Evolutionary conservation across 148 eudicot genomes (phyloP).

Genomic region (Drosera capensis): DNA sequence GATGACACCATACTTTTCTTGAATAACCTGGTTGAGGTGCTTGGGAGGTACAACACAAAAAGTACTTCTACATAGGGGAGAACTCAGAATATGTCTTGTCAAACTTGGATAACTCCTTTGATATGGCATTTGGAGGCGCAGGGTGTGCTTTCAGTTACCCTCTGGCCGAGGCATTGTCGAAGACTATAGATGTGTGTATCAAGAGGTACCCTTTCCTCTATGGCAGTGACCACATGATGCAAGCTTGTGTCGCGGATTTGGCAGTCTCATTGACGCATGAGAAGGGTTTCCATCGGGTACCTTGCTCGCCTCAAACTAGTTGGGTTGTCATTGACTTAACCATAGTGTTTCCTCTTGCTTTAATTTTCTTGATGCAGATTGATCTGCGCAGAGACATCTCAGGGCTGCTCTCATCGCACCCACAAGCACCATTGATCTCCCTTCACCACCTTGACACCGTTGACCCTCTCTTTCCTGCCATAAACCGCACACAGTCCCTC

Average conservation of each 20-base stretch:
- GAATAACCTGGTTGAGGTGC: slow-evolving; percentile 30
- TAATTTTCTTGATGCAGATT: slow-evolving; percentile 19
- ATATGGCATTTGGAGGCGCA: slow-evolving; percentile 69
- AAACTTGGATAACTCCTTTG: slow-evolving; percentile 25
- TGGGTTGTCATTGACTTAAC: not conserved
- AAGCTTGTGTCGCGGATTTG: slow-evolving; percentile 53
- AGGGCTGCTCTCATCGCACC: slow-evolving; percentile 65
- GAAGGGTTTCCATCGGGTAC: slow-evolving; percentile 79
- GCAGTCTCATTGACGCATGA: slow-evolving; percentile 62
- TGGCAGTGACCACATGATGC: slow-evolving; percentile 53
- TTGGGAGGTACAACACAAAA: slow-evolving; percentile 39
- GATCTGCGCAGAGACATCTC: slow-evolving; percentile 65
- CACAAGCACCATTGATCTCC: slow-evolving; percentile 38
- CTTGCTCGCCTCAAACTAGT: not conserved
- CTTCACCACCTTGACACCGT: slow-evolving; percentile 45
- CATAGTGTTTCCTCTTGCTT: not conserved
- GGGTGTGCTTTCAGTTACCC: slow-evolving; percentile 76
- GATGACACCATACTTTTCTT: slow-evolving; percentile 45
- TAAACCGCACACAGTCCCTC: slow-evolving; percentile 21
- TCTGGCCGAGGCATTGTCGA: slow-evolving; percentile 37
- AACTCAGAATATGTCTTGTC: slow-evolving; percentile 30
- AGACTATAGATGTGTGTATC: slow-evolving; percentile 48
- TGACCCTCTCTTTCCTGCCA: slow-evolving; percentile 41
- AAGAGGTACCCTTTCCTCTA: slow-evolving; percentile 35
- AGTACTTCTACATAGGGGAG: slow-evolving; percentile 42